Evolutionary conservation across 139 green algal genomes (phyloP).

Genomic region (Pleodorina starrii): DNA sequence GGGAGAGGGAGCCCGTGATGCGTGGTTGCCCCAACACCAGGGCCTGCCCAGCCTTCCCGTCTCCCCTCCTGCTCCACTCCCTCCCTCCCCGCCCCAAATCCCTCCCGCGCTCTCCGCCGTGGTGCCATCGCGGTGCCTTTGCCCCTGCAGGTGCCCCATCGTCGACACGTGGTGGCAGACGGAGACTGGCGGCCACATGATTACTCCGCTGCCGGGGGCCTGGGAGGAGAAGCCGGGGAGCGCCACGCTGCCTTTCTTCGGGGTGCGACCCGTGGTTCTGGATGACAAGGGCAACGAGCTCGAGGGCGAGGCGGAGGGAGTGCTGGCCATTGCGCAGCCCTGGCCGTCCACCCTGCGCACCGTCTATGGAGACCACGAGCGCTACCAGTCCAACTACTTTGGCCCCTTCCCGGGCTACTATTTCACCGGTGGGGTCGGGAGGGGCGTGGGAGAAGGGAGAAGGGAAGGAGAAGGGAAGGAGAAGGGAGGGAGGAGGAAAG

Average conservation of each 20-base stretch:
- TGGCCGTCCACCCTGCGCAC: conserved; percentile 93
- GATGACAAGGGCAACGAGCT: conserved; percentile 78
- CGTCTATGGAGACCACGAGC: conserved; percentile 89
- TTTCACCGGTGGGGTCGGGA: conserved; percentile 82
- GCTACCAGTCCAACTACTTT: conserved; percentile 84
- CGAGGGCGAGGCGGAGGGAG: conserved; percentile 74
- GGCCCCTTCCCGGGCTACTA: conserved; percentile 79
- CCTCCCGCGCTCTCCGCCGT: no score
- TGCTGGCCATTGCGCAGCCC: conserved; percentile 76
- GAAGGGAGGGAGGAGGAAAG: no score
- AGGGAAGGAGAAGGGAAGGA: not conserved
- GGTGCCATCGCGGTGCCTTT: no score
- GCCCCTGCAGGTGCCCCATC: conserved; percentile 79
- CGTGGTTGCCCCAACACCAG: no score
- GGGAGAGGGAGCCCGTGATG: no score
- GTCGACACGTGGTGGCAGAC: conserved; percentile 99
- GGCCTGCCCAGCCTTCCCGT: no score
- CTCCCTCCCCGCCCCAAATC: no score
- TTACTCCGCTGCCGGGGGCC: conserved; percentile 90
- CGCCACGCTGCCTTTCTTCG: conserved; percentile 96
- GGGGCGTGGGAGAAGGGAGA: conserved; percentile 52
- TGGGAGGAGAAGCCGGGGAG: conserved; percentile 90
- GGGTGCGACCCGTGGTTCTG: conserved; percentile 93
- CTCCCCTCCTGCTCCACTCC: no score
- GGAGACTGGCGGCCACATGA: conserved; percentile 95